These are phyloP conservation scores for Dryadomyces sulphureus DNA, from an alignment of 2,329 filamentous ascomycete species.

Conservation along the genomic window DNA sequence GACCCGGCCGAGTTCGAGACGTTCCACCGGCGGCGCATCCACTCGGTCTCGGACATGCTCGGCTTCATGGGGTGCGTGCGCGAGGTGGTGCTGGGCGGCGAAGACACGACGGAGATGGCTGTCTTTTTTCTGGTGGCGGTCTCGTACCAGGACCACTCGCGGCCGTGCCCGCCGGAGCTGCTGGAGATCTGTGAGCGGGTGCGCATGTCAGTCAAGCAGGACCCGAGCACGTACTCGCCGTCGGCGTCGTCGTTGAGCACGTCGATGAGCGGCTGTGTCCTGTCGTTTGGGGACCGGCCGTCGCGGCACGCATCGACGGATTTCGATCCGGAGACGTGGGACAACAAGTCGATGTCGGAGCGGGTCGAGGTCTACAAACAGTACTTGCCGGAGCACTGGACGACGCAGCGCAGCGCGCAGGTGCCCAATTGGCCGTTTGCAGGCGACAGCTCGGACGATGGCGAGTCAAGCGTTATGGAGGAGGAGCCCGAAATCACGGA, in stretches of 20 bases:
- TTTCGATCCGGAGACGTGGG: background rate
- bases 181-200: background rate
- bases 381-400: background rate
- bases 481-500: background rate
- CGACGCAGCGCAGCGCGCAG: background rate
- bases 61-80: constrained; percentile 1
- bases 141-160: background rate
- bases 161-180: background rate
- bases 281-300: background rate
- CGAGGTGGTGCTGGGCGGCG: background rate
- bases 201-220: too few relatives aligned
- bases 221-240: too few relatives aligned
- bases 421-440: background rate
- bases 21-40: constrained; percentile 4
- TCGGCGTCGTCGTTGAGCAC: too few relatives aligned
- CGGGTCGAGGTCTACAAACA: background rate
- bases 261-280: too few relatives aligned
- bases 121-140: constrained; percentile 8
- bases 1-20: background rate
- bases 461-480: background rate
- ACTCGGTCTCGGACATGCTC: constrained; percentile 3
- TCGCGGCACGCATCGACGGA: background rate
- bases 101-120: too few relatives aligned
- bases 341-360: background rate
- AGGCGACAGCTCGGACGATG: background rate